Base-by-base conservation (phyloP, 306 rosid species). In the Rosa multiflora region DNA sequence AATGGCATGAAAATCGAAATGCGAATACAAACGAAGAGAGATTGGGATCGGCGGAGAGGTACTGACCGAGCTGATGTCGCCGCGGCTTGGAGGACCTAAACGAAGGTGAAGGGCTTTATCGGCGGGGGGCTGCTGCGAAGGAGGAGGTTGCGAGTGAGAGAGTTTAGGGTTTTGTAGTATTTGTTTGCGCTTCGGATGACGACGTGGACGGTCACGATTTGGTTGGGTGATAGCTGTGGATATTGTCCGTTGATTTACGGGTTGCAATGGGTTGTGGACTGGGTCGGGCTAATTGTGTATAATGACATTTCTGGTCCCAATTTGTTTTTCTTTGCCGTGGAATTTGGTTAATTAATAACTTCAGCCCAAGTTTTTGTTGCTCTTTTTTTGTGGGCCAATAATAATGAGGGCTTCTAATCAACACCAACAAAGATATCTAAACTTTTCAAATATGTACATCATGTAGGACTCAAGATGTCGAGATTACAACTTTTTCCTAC, bases 111-210 rank as follows among this genome's bases (percentile, higher is more conserved):
- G 82, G 81, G 83, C 70, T 83, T 75, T 75, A 73, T 68, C 62
- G n/a, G 74, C 63, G 72, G 74, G 44, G 67, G 26, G 26, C 42
- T 51, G 35, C 42, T 51, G 35, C 32, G 15, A 67, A n/a, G 52
- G 9, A 46, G 67, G 8, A 21, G 12, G 66, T 2, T 6, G 9
- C 8, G 3, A 37, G 43, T 9, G 37, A 59, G 51, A 14, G 52
- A 23, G 26, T 8, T 6, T 70, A 84, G 84, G 89, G 87, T 78
- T 88, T 88, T 86, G 79, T 77, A 55, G 62, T 39, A 32, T 61
- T 49, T 17, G 62, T 61, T 32, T 35, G 35, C 1, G 62, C 61
- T 15, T 10, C 0, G 14, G 46, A 53, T 67, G 67, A 29, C 0
- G 6, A 0, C 48, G 74, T 55, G 9, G 11, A 85, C 86, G 87